Conservation (phyloP, 768 basidiomycete species). For the Crassisporium funariophilum region DNA sequence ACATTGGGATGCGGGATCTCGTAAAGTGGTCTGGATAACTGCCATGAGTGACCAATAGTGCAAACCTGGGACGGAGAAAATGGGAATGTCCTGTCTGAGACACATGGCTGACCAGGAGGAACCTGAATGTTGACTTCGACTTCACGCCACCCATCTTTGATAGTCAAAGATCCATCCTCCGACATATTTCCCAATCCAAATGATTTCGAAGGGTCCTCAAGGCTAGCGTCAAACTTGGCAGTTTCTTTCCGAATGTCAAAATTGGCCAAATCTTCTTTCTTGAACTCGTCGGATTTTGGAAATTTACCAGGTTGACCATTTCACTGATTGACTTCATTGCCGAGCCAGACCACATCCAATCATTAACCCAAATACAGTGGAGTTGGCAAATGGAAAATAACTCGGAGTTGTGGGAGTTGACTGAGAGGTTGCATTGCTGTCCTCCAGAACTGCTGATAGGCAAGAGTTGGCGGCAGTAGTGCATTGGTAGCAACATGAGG, state of each 20-base stretch:
- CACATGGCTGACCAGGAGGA: conserved; percentile 4
- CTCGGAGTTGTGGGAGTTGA: too few relatives aligned
- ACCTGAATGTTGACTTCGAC: not conserved
- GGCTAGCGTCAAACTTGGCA: conserved; percentile 11
- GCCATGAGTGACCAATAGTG: too few relatives aligned
- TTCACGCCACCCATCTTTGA: conserved; percentile 3
- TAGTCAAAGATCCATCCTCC: conserved; percentile 11
- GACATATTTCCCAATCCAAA: too few relatives aligned
- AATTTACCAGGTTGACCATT: conserved; percentile 11
- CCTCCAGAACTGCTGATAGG: too few relatives aligned
- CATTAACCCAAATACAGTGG: conserved; percentile 18
- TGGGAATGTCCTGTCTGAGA: too few relatives aligned
- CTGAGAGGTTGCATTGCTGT: too few relatives aligned
- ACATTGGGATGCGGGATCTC: too few relatives aligned
- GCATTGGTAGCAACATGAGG: too few relatives aligned
- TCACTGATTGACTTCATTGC: conserved; percentile 18
- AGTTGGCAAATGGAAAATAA: conserved; percentile 16
- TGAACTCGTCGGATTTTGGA: conserved; percentile 19
- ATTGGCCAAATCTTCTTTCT: conserved; percentile 14
- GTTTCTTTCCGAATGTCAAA: conserved; percentile 15
- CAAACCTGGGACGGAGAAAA: too few relatives aligned
- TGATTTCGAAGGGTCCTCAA: not conserved
- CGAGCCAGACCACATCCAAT: conserved; percentile 25
- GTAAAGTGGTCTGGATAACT: too few relatives aligned
- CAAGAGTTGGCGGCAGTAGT: too few relatives aligned